Conservation (phyloP, 78 protist genomes). For the Dictyostelium purpureum region DNA sequence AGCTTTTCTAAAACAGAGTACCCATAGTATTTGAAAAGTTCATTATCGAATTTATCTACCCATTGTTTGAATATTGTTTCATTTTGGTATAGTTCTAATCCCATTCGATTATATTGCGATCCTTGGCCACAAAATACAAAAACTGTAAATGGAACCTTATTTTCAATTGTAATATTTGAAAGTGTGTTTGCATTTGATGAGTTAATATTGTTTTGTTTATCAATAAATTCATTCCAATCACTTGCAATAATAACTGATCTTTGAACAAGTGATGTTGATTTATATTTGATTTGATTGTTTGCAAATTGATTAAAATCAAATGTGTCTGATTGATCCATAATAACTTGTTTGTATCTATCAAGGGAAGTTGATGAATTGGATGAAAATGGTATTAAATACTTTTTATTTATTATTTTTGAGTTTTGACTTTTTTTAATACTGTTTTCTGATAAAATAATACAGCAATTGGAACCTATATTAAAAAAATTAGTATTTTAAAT, state of each 20-base stretch:
- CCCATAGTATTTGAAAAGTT: not conserved
- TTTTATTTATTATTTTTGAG: too few species aligned
- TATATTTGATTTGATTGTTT: not conserved
- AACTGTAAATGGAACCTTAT: not conserved
- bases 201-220: not conserved
- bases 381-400: slow-evolving; percentile 56
- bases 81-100: not conserved
- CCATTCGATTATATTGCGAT: not conserved
- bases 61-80: not conserved
- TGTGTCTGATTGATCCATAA: not conserved
- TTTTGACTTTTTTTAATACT: too few species aligned
- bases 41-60: not conserved
- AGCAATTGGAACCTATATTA: slow-evolving; percentile 64
- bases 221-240: slow-evolving; percentile 24
- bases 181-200: not conserved
- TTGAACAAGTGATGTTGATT: not conserved
- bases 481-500: too few species aligned
- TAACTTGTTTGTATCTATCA: slow-evolving; percentile 1
- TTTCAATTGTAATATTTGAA: not conserved
- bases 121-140: slow-evolving; percentile 26
- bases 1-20: not conserved
- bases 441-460: slow-evolving; percentile 12
- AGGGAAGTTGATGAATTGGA: slow-evolving; percentile 25
- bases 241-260: not conserved
- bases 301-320: not conserved